Evolutionary conservation across 1,284 basidiomycete species (phyloP), one percentile per base, ranked within the genome.

Genomic region (Calocybe gambosa): DNA sequence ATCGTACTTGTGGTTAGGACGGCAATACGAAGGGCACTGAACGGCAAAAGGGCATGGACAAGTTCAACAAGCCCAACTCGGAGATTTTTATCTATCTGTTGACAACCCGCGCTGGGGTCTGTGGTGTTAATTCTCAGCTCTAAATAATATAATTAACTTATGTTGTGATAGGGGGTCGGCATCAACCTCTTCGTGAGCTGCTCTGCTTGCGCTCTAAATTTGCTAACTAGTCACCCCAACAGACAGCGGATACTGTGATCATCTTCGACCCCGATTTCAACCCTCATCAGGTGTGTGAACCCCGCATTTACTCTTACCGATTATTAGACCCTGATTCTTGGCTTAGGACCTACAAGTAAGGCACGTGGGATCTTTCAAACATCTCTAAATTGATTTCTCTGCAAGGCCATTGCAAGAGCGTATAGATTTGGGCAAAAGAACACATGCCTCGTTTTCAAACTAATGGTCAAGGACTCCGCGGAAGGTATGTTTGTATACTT

Each of bases 31-130:
- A 91, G 1, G 95, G 98, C 59, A 95, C 99, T 44, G 94, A 98
- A 59, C 93, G 96, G 50, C 96, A 98, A 51, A 62, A 82, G 6
- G 89, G 93, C 6, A 99, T 99, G 57, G 96, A 99, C 72, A 93
- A 97, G 50, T 99, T 97, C 71, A 99, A 99, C 70, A 91, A 87
- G 53, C 92, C 92, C 0, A 90, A 75, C 15, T 93, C 89, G 61
- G 94, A 98, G 54, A 98, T 92, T 68, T 99, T 98, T 63, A 87
- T 98, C 52, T 99, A 99, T 76, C 69, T 99, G 46, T 76, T 99
- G 5, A 99, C 96, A 0, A 99, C 96, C 1, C 86, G 96, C 52
- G 96, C 96, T n/a, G 96, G 96, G 54, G 96, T 96, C 44, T 73
- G 99, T 39, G 96, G 96, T 51, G 99, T 99, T 71, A 99, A 99